Evolutionary conservation across 1,284 basidiomycete genomes (phyloP), one percentile per base, ranked within the genome.

Genomic region (Apiotrichum montevideense): DNA sequence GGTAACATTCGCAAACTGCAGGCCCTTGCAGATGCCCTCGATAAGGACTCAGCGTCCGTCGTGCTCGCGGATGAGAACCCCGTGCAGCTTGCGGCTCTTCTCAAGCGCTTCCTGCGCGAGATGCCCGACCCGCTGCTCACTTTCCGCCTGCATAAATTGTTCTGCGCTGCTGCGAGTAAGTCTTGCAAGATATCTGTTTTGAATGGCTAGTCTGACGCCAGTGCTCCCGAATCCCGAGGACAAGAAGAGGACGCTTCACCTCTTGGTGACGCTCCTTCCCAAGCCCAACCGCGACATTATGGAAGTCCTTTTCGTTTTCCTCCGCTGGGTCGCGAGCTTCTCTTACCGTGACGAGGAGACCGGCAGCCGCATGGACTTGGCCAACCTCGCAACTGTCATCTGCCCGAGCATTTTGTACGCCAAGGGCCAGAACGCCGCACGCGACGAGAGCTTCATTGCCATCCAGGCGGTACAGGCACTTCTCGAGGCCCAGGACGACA

Each of bases 311-410:
- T 98, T 97, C 71, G 93, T 97, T 15, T 99, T 99, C 79, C 81
- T 99, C 65, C 95, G 96, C 76, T 99, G 96, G 96, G 95, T 99
- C 2, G 95, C 95, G 5, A 95, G 92, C 4, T 99, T 99, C 75
- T 93, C 95, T 46, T 94, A 98, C 77, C 85, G 96, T 77, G 95
- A 98, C 72, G 94, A 95, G 69, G 92, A 95, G 74, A 98, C 95
- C 0, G 95, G 95, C 41, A 94, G 90, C 79, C 95, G 95, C 79
- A 99, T 99, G 95, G 95, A 99, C 76, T 80, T 98, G 51, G 83
- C 84, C 39, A 99, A 99, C 73, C 81, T 99, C 62, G 93, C 95
- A n/a, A 97, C 92, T 11, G 96, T 98, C 72, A 93, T 98, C 64
- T 89, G 89, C 66, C 96, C 96, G 6, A 97, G 91, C 68, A 96